Base-by-base conservation (phyloP, 768 basidiomycete genomes). In the Mrakia gelida region DNA sequence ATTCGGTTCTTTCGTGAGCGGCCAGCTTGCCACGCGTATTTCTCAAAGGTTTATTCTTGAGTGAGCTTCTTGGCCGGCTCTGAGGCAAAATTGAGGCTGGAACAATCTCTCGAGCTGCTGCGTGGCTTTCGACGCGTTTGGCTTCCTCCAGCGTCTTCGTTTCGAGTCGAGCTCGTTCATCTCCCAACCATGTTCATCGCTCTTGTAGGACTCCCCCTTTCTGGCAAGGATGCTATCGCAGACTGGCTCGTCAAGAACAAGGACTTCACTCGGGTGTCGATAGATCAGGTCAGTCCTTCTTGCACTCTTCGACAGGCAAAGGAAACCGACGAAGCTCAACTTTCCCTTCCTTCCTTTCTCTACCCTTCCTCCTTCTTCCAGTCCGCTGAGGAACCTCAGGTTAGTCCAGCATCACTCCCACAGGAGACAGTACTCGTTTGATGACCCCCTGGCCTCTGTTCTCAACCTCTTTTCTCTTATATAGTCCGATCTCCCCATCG, bases 151-250 rank as follows among this genome's bases (percentile, higher is more conserved):
- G n/a, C n/a, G n/a, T n/a, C n/a, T n/a, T n/a, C n/a, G n/a, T n/a
- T 62, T 62, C 61, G 61, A 26, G 59, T 26, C 32, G 18, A 21
- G 21, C 63, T 38, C 63, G 3, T 65, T 38, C 3, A 30, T 6
- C 30, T 16, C 8, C 18, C 38, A 18, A 41, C 26, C 70, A 77
- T 77, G 76, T 83, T 86, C 67, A 85, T 87, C 71, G 83, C 85
- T 8, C 81, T 87, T 72, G 80, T 86, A 6, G 86, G 86, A 4
- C 85, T 85, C 2, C 84, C 85, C 0, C 82, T 81, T 26, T 78
- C 84, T 0, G 86, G 86, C 41, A 87, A 86, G 79, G 75, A 80
- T 16, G 84, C 84, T 5, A 81, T 87, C 34, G 82, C 85, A 0
- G 68, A 81, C 18, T 84, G 84, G 77, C 82, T 87, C 23, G 80